These are phyloP conservation scores for Tagetes patula DNA, from an alignment of 129 eudicot species.

Conservation along the genomic window DNA sequence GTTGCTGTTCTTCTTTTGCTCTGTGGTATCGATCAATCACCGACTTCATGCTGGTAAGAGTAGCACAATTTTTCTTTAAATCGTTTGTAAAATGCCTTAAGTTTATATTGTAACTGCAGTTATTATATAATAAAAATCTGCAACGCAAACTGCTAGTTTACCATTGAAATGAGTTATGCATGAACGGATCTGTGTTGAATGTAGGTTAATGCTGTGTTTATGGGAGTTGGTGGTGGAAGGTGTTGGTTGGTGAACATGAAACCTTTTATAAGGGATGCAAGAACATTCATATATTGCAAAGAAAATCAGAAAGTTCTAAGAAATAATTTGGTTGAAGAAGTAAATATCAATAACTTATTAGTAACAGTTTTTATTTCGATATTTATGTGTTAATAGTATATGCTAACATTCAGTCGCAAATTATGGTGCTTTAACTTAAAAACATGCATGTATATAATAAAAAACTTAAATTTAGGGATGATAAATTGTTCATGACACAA, in stretches of 20 bases:
- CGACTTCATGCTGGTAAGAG: conserved; percentile 69
- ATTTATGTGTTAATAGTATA: too few relatives aligned
- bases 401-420: too few relatives aligned
- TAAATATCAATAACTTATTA: too few relatives aligned
- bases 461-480: too few relatives aligned
- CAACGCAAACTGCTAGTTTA: background rate
- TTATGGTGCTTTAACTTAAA: too few relatives aligned
- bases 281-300: too few relatives aligned
- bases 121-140: background rate
- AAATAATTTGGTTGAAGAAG: too few relatives aligned
- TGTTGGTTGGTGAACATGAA: background rate
- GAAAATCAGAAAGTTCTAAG: too few relatives aligned
- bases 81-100: background rate
- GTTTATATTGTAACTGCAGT: background rate
- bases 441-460: too few relatives aligned
- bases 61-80: conserved; percentile 28
- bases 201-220: background rate
- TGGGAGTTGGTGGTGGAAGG: background rate
- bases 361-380: too few relatives aligned
- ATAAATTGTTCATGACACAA: too few relatives aligned
- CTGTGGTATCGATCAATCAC: conserved; percentile 78
- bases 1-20: conserved; percentile 63
- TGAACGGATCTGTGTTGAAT: background rate
- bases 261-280: too few relatives aligned
- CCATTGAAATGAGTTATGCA: background rate